Evolutionary conservation across 371 early-diverging fungal species (phyloP).

Genomic region (Mucor lusitanicus): DNA sequence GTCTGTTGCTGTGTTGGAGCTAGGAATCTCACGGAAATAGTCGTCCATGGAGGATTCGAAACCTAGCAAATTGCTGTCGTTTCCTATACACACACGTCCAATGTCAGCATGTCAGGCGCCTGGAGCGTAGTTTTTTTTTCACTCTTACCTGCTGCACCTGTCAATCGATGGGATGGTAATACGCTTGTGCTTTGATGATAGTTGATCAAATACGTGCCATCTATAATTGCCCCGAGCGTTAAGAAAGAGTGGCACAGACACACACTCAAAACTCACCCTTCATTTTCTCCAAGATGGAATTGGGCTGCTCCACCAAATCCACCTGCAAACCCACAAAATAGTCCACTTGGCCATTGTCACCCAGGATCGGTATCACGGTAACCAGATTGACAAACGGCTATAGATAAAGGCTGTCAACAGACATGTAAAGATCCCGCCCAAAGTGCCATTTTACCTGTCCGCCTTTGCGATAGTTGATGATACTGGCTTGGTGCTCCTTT

Average conservation of each 20-base stretch:
- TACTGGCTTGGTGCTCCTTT: slow-evolving; percentile 62
- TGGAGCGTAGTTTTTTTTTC: neutral
- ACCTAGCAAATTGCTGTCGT: neutral
- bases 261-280: slow-evolving; percentile 13
- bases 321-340: slow-evolving; percentile 70
- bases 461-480: slow-evolving; percentile 66
- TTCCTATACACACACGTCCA: neutral
- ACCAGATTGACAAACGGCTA: slow-evolving; percentile 71
- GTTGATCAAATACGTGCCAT: slow-evolving; percentile 29
- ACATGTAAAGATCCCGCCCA: neutral
- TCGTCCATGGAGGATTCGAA: slow-evolving; percentile 8
- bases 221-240: neutral
- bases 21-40: slow-evolving; percentile 27
- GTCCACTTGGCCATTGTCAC: slow-evolving; percentile 35
- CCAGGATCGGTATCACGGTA: slow-evolving; percentile 63
- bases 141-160: neutral
- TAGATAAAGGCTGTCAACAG: neutral
- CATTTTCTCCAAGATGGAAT: slow-evolving; percentile 59
- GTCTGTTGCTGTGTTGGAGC: neutral
- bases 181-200: slow-evolving; percentile 22
- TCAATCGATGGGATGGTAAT: neutral
- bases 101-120: neutral
- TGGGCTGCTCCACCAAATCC: slow-evolving; percentile 65
- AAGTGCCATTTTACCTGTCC: slow-evolving; percentile 41
- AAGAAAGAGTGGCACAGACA: neutral